Conservation (phyloP, 495 filamentous ascomycete species). For the Aspergillus conjunctus region DNA sequence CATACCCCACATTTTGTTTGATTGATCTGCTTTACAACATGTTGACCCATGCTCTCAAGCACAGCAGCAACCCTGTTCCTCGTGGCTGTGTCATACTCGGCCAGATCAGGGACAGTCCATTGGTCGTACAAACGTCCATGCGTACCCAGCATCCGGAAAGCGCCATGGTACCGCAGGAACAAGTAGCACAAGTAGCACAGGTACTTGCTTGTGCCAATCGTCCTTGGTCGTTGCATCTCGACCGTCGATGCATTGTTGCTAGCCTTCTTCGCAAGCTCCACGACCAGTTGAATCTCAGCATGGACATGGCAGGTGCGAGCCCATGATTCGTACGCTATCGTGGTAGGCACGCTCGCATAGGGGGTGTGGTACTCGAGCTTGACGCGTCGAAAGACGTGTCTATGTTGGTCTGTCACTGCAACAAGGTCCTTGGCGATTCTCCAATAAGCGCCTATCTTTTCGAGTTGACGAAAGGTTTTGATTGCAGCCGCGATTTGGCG, state of each 20-base stretch:
- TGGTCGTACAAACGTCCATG: constrained; percentile 16
- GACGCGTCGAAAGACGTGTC: constrained; percentile 5
- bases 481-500: constrained; percentile 8
- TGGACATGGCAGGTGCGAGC: constrained; percentile 14
- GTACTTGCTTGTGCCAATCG: constrained; percentile 15
- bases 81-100: constrained; percentile 5
- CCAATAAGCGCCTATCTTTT: constrained; percentile 18
- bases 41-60: constrained; percentile 8
- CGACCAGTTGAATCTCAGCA: constrained; percentile 14
- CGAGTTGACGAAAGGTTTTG: constrained; percentile 14
- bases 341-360: constrained; percentile 14
- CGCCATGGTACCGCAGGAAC: constrained; percentile 14
- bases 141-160: constrained; percentile 5
- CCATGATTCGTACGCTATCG: constrained; percentile 10
- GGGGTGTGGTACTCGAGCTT: constrained; percentile 2
- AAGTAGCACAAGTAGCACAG: constrained; percentile 16
- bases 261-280: constrained; percentile 11
- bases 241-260: background rate
- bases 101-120: constrained; percentile 15
- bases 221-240: constrained; percentile 9
- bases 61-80: constrained; percentile 10
- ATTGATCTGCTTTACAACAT: constrained; percentile 9
- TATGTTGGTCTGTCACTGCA: background rate
- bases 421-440: constrained; percentile 14
- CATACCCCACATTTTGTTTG: constrained; percentile 5